A percentile compares a stretch with the other conserved stretches of the same genome.
These are phyloP conservation scores for Berkeleyomyces basicola DNA, from an alignment of 2,329 filamentous ascomycete genomes.

Conservation along the genomic window DNA sequence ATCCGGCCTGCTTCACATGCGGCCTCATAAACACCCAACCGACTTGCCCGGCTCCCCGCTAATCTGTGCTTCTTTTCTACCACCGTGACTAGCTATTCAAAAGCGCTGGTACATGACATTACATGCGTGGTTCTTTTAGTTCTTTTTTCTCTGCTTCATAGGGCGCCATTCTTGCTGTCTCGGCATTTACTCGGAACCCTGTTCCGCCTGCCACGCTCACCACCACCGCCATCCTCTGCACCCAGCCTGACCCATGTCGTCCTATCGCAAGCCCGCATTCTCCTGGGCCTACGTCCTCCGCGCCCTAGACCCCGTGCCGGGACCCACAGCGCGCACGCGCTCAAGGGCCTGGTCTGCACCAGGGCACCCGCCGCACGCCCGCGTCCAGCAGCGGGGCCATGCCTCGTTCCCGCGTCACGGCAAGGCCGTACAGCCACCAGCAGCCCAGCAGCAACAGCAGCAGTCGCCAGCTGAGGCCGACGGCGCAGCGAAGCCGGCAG, in stretches of 20 bases:
- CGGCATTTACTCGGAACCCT: not conserved
- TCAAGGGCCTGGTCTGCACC: not conserved
- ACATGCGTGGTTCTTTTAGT: not conserved
- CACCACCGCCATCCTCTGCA: not conserved
- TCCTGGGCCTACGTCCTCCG: not conserved
- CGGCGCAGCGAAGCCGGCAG: not conserved
- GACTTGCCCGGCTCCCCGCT: not conserved
- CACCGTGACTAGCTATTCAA: not conserved
- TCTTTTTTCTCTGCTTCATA: not conserved
- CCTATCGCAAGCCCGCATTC: not conserved
- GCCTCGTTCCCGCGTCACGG: conserved; percentile 13
- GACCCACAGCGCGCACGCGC: not conserved
- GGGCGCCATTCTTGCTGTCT: not conserved
- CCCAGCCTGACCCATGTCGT: not conserved
- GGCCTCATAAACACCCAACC: not conserved
- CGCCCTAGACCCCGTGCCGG: not conserved
- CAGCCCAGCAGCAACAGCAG: not conserved
- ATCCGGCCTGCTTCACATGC: not conserved
- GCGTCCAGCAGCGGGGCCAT: not conserved
- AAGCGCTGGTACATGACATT: not conserved
- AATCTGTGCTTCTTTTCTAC: not conserved
- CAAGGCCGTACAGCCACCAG: conserved; percentile 13
- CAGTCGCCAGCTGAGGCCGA: not conserved
- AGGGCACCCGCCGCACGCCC: not conserved
- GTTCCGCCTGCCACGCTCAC: not conserved